Conservation (phyloP, 2,329 filamentous ascomycete genomes). For the Sphaerostilbella broomeana region DNA sequence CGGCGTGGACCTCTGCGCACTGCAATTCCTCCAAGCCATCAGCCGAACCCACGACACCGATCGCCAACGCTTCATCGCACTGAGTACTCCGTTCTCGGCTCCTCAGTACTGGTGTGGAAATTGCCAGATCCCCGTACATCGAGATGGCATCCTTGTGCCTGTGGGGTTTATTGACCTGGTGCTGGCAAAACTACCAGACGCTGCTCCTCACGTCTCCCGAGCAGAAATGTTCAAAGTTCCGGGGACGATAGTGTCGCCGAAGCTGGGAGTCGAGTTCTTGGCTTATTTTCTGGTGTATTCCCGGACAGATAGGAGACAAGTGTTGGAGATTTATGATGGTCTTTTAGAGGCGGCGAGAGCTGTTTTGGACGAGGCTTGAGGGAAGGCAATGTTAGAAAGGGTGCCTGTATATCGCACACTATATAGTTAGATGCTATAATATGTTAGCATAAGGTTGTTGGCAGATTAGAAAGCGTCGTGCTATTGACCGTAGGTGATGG, state of each 20-base stretch:
- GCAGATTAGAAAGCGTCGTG: too few relatives aligned
- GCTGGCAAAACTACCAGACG: background rate
- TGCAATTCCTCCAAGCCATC: background rate
- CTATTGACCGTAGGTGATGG: too few relatives aligned
- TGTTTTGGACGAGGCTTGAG: slow-evolving; percentile 1
- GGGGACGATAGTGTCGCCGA: background rate
- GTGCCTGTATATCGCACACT: too few relatives aligned
- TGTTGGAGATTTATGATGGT: background rate
- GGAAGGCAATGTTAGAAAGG: too few relatives aligned
- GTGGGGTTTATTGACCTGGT: background rate
- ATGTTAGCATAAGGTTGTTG: too few relatives aligned
- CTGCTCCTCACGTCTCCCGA: background rate
- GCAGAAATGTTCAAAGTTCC: background rate
- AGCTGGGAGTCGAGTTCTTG: background rate
- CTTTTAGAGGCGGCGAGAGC: background rate
- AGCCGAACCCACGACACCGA: too few relatives aligned
- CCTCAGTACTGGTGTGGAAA: background rate
- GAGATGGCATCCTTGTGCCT: background rate
- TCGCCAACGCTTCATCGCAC: background rate
- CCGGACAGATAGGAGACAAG: background rate
- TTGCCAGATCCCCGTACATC: background rate
- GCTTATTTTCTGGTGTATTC: background rate
- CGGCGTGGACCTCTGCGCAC: background rate
- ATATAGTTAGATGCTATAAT: too few relatives aligned
- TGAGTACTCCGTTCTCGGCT: background rate